Evolutionary conservation across 139 green algal species (phyloP).

Genomic region (Asterochloris sp.): DNA sequence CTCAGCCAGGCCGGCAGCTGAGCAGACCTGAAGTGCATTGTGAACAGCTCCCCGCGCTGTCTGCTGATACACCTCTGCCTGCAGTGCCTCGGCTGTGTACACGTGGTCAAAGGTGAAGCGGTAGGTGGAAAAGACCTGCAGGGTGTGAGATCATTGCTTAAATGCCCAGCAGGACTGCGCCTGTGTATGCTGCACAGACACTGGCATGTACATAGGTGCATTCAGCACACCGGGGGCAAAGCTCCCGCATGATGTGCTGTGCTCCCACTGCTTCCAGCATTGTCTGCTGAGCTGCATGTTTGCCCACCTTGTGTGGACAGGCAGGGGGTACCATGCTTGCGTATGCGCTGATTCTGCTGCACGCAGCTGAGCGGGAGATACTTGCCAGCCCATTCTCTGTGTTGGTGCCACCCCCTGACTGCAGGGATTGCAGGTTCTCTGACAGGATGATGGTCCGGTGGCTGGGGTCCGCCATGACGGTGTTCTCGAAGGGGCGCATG

Average conservation of each 20-base stretch:
- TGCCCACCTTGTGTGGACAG: too few relatives aligned
- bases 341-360: background rate
- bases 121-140: conserved; percentile 42
- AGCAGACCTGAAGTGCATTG: conserved; percentile 64
- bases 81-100: conserved; percentile 69
- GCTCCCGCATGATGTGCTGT: background rate
- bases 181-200: background rate
- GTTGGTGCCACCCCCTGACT: conserved; percentile 16
- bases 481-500: conserved; percentile 59
- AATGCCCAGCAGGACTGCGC: background rate
- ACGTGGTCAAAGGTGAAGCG: conserved; percentile 93
- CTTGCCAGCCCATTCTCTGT: conserved; percentile 44
- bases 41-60: conserved; percentile 74
- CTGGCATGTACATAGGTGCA: background rate
- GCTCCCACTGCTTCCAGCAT: too few relatives aligned
- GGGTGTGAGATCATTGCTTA: background rate
- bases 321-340: too few relatives aligned
- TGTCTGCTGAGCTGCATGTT: too few relatives aligned
- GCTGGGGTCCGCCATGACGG: conserved; percentile 56
- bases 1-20: background rate
- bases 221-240: background rate
- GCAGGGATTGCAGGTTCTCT: conserved; percentile 67
- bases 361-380: background rate
- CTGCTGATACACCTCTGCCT: conserved; percentile 80
- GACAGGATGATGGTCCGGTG: conserved; percentile 66